Evolutionary conservation across 192 early-diverging fungal genomes (phyloP), one percentile per base, ranked within the genome.

Genomic region (Coemansia sp.): DNA sequence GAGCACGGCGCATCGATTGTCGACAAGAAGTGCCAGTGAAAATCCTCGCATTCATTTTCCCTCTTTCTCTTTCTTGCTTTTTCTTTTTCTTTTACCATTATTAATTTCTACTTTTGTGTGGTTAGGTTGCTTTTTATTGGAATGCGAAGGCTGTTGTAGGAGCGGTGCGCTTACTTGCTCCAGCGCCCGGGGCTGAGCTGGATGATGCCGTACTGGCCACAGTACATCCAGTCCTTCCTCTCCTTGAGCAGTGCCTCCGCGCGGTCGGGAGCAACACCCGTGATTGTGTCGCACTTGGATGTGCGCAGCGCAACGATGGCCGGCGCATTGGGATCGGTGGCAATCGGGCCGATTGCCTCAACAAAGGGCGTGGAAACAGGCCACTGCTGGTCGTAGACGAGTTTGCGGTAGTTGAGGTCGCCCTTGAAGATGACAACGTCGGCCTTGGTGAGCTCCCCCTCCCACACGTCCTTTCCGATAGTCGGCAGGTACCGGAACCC

Each of bases 321-420:
- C 15, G 93, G 88, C 13, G 88, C 84, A 9, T 63, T 81, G 12
- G 79, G 72, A 23, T 69, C 58, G 21, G 70, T 74, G n/a, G 86
- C 74, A 13, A 93, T 78, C 2, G 87, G 85, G 0, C 97, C 96
- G 63, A 97, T 88, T 0, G 95, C 94, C 5, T 89, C 87, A 18
- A 58, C 67, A 75, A 99, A 97, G n/a, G 90, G 85, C 5, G 94
- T 96, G 0, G 91, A 90, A 1, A 86, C 83, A 0, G 87, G 85
- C 94, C 95, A 98, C 21, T 92, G 76, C 69, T 89, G 90, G 67
- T 98, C 96, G 77, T 95, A 94, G n/a, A 92, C 87, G 38, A 95
- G 83, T 75, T 99, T 99, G 53, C 96, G 86, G 76, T 94, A 98
- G 84, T 98, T 99, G 65, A 99, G 75, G 69, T 99, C 97, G 42